Base-by-base conservation (phyloP, 495 filamentous ascomycete species). In the Daldinia bambusicola region DNA sequence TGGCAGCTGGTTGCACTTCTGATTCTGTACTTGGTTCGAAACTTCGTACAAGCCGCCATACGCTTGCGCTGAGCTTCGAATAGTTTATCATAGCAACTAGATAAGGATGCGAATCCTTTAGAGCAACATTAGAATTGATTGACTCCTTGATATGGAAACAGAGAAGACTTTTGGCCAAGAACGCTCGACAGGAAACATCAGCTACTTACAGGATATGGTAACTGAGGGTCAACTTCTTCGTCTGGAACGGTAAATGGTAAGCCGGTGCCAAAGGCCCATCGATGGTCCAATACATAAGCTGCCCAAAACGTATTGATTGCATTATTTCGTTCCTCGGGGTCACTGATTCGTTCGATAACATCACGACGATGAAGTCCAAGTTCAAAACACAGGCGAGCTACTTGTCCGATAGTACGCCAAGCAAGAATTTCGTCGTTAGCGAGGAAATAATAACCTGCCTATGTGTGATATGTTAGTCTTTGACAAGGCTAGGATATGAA, bases 201-300 rank as follows among this genome's bases (percentile, higher is more conserved):
- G 31, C 4, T 20, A 75, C 90, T 84, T 82, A 93, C 92, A 37
- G 93, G 93, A 68, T 90, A 89, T 3, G 91, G 91, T 36, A 96
- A 76, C 52, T 85, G 87, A 0, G 91, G 89, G 69, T 97, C 93
- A 63, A 97, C 91, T 79, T 95, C 92, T 45, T 90, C 86, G 71
- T 97, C 93, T 68, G 93, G 91, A 43, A 93, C 85, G 10, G 90
- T 89, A 80, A 93, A 95, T 0, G 92, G 92, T 76, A 95, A 79
- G 7, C 93, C 93, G 0, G 90, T 92, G 13, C 90, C 90, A 36
- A 95, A 89, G 71, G 90, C 92, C 92, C 92, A 95, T 16, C 93
- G 83, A 18, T 92, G 81, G 74, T 97, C 93, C 58, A 97, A 81
- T 30, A 90, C 89, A 69, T 94, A 95, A 8, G 91, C 84, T 0